A percentile compares a stretch with the other conserved stretches of the same genome.
phyloP scores from a whole-genome alignment of 495 filamentous ascomycete species.

The Xylaria scruposa region DNA sequence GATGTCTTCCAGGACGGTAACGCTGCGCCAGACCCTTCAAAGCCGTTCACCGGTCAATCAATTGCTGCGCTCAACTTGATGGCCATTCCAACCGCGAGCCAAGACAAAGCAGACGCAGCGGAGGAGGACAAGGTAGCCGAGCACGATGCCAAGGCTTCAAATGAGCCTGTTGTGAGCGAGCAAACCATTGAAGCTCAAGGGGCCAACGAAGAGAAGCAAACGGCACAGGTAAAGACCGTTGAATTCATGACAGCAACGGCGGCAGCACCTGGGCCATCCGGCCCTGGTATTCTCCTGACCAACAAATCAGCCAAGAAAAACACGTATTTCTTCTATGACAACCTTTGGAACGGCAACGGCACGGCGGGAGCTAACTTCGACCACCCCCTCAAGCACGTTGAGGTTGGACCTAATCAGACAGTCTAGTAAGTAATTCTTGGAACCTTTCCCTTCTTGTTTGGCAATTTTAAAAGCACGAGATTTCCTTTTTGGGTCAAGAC shows the following conservation, averaged over 20 bases:
- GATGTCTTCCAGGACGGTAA: constrained; percentile 40
- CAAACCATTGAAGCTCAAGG: background rate
- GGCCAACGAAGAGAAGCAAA: background rate
- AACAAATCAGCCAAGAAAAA: constrained; percentile 41
- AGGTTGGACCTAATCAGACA: constrained; percentile 36
- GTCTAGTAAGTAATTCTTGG: constrained; percentile 22
- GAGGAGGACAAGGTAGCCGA: background rate
- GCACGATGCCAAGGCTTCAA: background rate
- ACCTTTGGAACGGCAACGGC: constrained; percentile 53
- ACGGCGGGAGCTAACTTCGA: constrained; percentile 53
- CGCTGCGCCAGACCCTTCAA: constrained; percentile 42
- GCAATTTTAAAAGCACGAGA: no score
- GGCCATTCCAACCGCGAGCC: background rate
- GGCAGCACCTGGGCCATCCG: constrained; percentile 23
- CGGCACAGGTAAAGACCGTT: background rate
- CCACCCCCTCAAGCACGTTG: constrained; percentile 45
- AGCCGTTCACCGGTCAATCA: constrained; percentile 27
- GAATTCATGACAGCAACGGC: constrained; percentile 3
- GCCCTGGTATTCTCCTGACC: constrained; percentile 46
- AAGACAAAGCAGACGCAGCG: background rate
- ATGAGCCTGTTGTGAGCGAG: background rate
- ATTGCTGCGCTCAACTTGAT: constrained; percentile 14
- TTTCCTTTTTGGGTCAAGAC: no score
- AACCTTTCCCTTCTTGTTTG: no score
- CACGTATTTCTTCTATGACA: constrained; percentile 49